These are phyloP conservation scores for Endotrypanum monterogeii DNA, from an alignment of 208 protist species.

Conservation along the genomic window DNA sequence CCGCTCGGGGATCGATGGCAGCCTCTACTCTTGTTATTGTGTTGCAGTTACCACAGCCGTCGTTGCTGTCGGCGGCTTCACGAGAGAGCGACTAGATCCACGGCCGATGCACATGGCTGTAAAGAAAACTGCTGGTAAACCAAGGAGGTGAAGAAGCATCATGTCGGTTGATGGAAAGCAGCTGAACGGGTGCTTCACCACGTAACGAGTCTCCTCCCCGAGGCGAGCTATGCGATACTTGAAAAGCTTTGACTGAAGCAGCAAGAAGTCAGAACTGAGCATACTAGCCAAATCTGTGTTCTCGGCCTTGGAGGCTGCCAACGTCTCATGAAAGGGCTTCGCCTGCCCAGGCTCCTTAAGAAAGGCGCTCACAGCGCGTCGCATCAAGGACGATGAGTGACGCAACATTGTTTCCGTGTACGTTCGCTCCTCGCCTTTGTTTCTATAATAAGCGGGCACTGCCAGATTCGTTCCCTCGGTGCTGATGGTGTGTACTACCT, in stretches of 20 bases:
- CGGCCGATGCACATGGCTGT: constrained; percentile 46
- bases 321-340: constrained; percentile 55
- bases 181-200: constrained; percentile 47
- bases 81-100: constrained; percentile 37
- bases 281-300: constrained; percentile 71
- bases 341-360: constrained; percentile 56
- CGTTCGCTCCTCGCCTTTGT: not conserved
- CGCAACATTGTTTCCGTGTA: constrained; percentile 35
- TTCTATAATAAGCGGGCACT: not conserved
- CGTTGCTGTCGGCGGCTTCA: constrained; percentile 34
- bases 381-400: constrained; percentile 34
- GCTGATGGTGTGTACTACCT: not conserved
- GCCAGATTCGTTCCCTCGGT: not conserved
- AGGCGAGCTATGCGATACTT: constrained; percentile 79
- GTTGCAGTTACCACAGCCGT: not conserved
- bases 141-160: constrained; percentile 40
- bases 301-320: constrained; percentile 51
- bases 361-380: constrained; percentile 57
- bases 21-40: constrained; percentile 2
- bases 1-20: not conserved
- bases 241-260: constrained; percentile 66
- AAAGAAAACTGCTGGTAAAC: constrained; percentile 49
- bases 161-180: constrained; percentile 42
- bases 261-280: constrained; percentile 68
- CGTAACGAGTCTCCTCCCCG: constrained; percentile 53